These are phyloP conservation scores for Hemileia vastatrix DNA, from an alignment of 1,284 basidiomycete genomes.

Conservation along the genomic window DNA sequence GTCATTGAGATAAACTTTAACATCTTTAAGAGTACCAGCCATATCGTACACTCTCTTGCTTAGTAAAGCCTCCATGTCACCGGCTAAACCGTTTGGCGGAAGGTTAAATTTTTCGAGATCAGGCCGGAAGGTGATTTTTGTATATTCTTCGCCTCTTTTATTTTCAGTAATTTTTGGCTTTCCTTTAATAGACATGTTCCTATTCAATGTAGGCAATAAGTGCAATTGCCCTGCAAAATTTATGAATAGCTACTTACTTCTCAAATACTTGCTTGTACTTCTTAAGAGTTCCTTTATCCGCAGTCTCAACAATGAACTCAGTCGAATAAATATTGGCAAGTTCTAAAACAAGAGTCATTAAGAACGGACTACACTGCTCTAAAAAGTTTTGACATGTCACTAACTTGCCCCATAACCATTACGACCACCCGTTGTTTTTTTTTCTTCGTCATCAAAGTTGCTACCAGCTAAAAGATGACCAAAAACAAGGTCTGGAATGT, in stretches of 20 bases:
- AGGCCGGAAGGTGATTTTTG: conserved; percentile 88
- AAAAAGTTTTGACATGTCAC: no score
- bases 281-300: conserved; percentile 71
- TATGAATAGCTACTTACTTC: conserved; percentile 84
- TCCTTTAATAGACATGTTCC: conserved; percentile 4
- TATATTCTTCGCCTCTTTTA: conserved; percentile 75
- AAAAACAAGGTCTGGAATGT: conserved; percentile 97
- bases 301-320: conserved; percentile 92
- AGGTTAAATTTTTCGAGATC: conserved; percentile 88
- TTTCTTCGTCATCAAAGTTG: conserved; percentile 98
- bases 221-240: conserved; percentile 37
- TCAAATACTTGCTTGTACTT: conserved; percentile 96
- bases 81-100: conserved; percentile 64
- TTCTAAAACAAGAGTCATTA: conserved; percentile 51
- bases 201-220: background rate
- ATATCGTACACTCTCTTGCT: conserved; percentile 95
- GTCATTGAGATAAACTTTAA: conserved; percentile 89
- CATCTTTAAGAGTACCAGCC: conserved; percentile 84
- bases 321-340: conserved; percentile 97
- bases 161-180: conserved; percentile 70
- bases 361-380: no score
- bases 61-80: conserved; percentile 78
- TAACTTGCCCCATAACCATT: conserved; percentile 92
- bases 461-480: conserved; percentile 63
- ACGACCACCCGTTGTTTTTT: conserved; percentile 83